A percentile compares a stretch with the other conserved stretches of the same genome.
These are phyloP conservation scores for Trametes elegans DNA, from an alignment of 768 basidiomycete genomes.

Conservation along the genomic window DNA sequence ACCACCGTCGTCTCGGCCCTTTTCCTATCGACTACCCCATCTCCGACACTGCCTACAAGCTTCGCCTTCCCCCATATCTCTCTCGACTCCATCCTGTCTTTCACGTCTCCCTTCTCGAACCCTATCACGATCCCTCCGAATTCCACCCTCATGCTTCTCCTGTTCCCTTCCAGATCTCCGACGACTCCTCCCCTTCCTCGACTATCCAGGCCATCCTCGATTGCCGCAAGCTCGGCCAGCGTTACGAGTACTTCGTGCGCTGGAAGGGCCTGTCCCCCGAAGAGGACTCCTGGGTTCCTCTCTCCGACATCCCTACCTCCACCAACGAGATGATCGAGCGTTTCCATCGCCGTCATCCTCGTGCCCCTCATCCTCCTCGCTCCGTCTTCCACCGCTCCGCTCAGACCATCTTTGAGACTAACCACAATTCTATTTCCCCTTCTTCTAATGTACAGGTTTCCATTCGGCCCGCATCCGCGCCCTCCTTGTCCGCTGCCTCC, in stretches of 20 bases:
- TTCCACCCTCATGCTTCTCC: constrained; percentile 30
- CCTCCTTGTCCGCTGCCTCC: background rate
- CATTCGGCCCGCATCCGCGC: background rate
- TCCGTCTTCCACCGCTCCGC: constrained; percentile 12
- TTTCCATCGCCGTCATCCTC: constrained; percentile 35
- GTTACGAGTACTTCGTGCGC: constrained; percentile 37
- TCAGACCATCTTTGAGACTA: background rate
- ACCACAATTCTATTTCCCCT: background rate
- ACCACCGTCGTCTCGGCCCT: background rate
- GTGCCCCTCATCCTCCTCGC: constrained; percentile 30
- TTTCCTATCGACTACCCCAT: background rate
- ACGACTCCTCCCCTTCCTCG: background rate
- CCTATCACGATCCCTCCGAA: constrained; percentile 30
- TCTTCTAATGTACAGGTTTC: background rate
- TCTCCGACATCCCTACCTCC: constrained; percentile 34
- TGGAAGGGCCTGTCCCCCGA: constrained; percentile 28
- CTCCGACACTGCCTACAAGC: constrained; percentile 23
- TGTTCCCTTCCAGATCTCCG: constrained; percentile 3
- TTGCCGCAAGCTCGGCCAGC: constrained; percentile 32
- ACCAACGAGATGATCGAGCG: constrained; percentile 31
- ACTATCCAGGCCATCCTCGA: constrained; percentile 30
- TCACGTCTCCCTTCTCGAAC: constrained; percentile 35
- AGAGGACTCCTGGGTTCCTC: constrained; percentile 37
- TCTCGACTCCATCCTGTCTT: constrained; percentile 39
- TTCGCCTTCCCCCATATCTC: constrained; percentile 33